phyloP scores from a whole-genome alignment of 306 rosid species.

The Erythrophleum fordii region DNA sequence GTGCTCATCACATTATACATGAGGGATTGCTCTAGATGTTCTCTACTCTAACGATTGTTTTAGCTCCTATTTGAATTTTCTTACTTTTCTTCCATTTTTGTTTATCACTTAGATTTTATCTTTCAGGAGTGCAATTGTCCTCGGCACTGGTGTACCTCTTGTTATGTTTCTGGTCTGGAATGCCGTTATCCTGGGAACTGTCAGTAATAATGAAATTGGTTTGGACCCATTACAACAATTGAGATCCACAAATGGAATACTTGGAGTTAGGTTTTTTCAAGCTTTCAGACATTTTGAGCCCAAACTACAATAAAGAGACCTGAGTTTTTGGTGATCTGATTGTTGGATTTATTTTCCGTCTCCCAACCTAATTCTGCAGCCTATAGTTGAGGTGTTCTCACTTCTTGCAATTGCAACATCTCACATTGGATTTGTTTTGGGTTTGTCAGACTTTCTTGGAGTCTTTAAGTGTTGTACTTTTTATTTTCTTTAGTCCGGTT shows the following conservation, averaged over 20 bases:
- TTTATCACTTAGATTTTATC: constrained; percentile 11
- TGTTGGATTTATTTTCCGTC: constrained; percentile 10
- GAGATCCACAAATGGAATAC: constrained; percentile 62
- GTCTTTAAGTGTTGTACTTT: constrained; percentile 61
- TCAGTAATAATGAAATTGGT: constrained; percentile 53
- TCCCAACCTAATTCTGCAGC: constrained; percentile 58
- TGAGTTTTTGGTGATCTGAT: not conserved
- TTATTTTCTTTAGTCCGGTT: constrained; percentile 22
- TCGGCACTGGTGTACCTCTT: constrained; percentile 79
- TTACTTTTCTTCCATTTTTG: not conserved
- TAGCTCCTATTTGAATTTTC: not conserved
- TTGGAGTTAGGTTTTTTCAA: constrained; percentile 62
- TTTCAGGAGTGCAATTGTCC: constrained; percentile 71
- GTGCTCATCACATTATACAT: not conserved
- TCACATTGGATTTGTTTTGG: constrained; percentile 81
- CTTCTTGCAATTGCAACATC: constrained; percentile 82
- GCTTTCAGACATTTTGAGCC: not conserved
- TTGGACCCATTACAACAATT: constrained; percentile 76
- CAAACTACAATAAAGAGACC: not conserved
- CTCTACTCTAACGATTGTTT: not conserved
- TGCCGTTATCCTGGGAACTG: constrained; percentile 78
- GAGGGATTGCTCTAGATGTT: not conserved
- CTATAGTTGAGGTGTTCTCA: constrained; percentile 74
- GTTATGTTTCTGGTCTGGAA: constrained; percentile 75
- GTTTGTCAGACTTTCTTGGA: constrained; percentile 73